Conservation (phyloP, 2,329 filamentous ascomycete genomes). For the Colletotrichum sp. region DNA sequence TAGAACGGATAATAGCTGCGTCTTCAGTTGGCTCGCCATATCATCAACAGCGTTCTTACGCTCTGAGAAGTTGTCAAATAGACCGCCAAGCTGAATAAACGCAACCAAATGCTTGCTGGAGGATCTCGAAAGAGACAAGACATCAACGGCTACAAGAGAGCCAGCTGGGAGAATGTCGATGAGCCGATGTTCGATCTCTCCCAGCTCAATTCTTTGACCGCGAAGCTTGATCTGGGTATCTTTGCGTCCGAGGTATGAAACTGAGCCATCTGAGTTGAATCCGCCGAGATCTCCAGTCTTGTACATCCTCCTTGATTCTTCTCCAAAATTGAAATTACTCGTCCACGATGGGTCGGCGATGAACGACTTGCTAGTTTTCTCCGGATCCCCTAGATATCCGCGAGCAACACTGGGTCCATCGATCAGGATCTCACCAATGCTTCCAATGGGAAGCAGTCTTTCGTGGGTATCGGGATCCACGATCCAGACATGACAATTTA, state of each 20-base stretch:
- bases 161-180: not conserved
- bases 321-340: not conserved
- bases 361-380: not conserved
- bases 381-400: constrained; percentile 17
- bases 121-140: not conserved
- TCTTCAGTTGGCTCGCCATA: not conserved
- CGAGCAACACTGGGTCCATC: constrained; percentile 28
- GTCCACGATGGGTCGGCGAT: not conserved
- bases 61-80: not conserved
- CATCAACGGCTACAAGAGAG: not conserved
- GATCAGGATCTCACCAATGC: constrained; percentile 30
- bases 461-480: constrained; percentile 26
- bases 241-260: constrained; percentile 25
- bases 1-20: not conserved
- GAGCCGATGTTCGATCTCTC: constrained; percentile 32
- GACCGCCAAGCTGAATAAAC: not conserved
- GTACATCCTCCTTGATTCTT: not conserved
- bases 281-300: constrained; percentile 19
- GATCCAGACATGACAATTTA: constrained; percentile 26
- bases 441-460: constrained; percentile 26
- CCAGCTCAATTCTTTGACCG: constrained; percentile 36
- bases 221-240: constrained; percentile 37
- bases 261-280: not conserved
- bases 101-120: constrained; percentile 1
- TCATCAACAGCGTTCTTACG: not conserved